Base-by-base conservation (phyloP, 225 moss, liverwort and hornwort species). In the Sphagnum contortum region DNA sequence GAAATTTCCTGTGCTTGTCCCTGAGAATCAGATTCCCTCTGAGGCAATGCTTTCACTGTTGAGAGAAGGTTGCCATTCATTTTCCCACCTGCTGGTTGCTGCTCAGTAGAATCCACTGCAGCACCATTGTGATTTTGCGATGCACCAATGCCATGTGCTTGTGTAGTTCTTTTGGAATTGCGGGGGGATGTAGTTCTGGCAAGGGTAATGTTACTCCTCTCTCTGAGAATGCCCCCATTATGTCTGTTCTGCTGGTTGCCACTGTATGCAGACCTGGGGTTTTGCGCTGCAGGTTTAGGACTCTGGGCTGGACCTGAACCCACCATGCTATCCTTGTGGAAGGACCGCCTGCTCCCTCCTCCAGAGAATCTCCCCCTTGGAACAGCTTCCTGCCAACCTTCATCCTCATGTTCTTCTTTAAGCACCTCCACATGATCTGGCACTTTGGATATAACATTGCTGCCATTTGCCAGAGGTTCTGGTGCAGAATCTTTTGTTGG, bases 341-440 rank as follows among this genome's bases (percentile, higher is more conserved):
- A 66, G 6, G 72, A 68, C 73, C 78, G 73, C 70, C 80, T 73
- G 66, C 71, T 87, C 63, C 73, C 71, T 3, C 75, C 75, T 49
- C 71, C 77, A 48, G 63, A 80, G 44, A 73, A 87, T 64, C 83
- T 71, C 12, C 69, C 74, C 57, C 80, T 69, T 5, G 83, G 69
- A 55, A 78, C 70, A 4, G 87, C 87, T 70, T 87, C 87, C 66
- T 87, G 83, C 87, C 87, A 87, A 29, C 87, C 87, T 68, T 80
- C 87, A 52, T 87, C 87, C 47, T 80, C 83, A 9, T 78, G 80
- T 50, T 57, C 44, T 4, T 54, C 44, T 67, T 63, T n/a, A 45
- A 57, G 49, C 3, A 64, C 45, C 52, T 57, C 69, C 57, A 62
- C 71, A 45, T 48, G 9, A n/a, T 51, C 70, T 50, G 29, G 29